Evolutionary conservation across 148 eudicot genomes (phyloP), one percentile per base, ranked within the genome.

Genomic region (Camellia japonica): DNA sequence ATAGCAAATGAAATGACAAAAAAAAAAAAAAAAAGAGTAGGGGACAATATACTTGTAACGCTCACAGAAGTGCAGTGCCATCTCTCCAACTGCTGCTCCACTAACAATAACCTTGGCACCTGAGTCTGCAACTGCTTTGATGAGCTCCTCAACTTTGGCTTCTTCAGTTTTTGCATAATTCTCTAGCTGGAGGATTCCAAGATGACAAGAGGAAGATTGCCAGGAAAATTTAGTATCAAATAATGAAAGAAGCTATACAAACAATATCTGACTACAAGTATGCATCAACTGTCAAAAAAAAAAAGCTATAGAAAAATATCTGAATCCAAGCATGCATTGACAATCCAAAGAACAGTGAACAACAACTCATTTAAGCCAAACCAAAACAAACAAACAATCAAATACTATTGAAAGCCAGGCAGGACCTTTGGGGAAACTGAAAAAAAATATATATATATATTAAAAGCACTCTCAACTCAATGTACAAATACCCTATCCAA

Each of bases 101-200:
- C 99, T 96, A 80, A 96, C 98, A 74, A 96, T 84, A 65, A 96
- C 98, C 87, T 93, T 91, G 30, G 99, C 99, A 84, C 99, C 99
- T n/a, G 97, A 90, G n/a, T 93, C 98, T 54, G 95, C 99, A 89
- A 96, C 99, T 47, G 99, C 91, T 84, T 96, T 96, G 18, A 96
- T 93, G 76, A 93, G 98, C 83, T 96, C 97, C 83, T 96, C 98
- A 78, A 96, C 98, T 84, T 91, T 93, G 76, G 95, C 92, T 84
- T 93, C 99, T 87, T 92, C 99, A 68, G 97, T 92, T 90, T 92
- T 93, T 30, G 99, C 84, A 88, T 96, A 96, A 76, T 88, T 93
- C 74, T 96, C 97, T 73, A 96, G 97, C 98, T 93, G 89, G 63
- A 86, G 58, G 63, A 68, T 67, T 6, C 72, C 79, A 70, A 80